phyloP scores from a whole-genome alignment of 257 asterid species.

The Salvia hispanica region DNA sequence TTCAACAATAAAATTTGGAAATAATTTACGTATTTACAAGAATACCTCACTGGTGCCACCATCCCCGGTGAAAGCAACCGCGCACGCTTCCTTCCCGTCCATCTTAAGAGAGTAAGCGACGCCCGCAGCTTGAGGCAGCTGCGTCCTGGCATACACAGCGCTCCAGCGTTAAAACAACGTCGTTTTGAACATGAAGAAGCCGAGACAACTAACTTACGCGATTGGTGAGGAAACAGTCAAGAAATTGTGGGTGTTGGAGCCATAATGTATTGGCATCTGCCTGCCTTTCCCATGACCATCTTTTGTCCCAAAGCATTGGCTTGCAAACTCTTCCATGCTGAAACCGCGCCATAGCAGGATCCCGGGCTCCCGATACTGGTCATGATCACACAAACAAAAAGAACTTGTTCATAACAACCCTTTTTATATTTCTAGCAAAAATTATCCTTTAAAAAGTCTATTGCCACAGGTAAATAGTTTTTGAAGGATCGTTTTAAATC shows the following conservation, averaged over 20 bases:
- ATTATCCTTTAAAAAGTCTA: no score
- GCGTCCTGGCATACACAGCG: slow-evolving; percentile 54
- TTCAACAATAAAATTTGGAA: no score
- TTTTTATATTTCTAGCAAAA: no score
- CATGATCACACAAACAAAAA: no score
- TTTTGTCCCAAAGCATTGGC: slow-evolving; percentile 78
- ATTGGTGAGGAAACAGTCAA: slow-evolving; percentile 82
- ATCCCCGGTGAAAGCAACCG: slow-evolving; percentile 71
- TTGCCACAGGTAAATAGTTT: no score
- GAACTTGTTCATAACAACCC: no score
- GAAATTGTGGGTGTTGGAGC: slow-evolving; percentile 67
- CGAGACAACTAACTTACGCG: slow-evolving; percentile 52
- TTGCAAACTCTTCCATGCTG: slow-evolving; percentile 74
- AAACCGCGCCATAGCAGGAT: slow-evolving; percentile 89
- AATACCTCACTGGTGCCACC: slow-evolving; percentile 84
- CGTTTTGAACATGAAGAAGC: not conserved
- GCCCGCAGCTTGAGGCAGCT: slow-evolving; percentile 97
- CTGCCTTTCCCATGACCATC: slow-evolving; percentile 82
- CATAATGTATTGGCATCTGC: slow-evolving; percentile 95
- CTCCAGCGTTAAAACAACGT: not conserved
- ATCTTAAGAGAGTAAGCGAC: slow-evolving; percentile 90
- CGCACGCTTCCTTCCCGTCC: slow-evolving; percentile 86
- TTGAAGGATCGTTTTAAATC: no score
- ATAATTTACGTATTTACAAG: no score
- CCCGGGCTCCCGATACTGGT: slow-evolving; percentile 79